Evolutionary conservation across 257 asterid species (phyloP), one percentile per base, ranked within the genome.

Genomic region (Thymus quinquecostatus): DNA sequence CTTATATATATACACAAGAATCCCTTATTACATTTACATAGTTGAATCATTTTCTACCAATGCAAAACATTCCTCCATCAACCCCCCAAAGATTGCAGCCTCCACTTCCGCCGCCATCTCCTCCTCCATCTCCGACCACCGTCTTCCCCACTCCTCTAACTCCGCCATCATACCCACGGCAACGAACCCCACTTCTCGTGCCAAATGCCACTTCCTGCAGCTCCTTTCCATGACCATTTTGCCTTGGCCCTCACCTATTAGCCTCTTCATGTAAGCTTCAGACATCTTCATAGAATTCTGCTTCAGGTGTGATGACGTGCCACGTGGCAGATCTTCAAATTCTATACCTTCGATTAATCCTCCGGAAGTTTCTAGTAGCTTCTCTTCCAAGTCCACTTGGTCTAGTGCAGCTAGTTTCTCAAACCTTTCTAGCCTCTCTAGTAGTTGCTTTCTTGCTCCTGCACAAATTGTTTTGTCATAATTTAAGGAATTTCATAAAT

Each of bases 361-460:
- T 55, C 78, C 86, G 6, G 85, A 78, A 57, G 60, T 80, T 74
- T 86, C 94, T 41, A 78, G 69, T 79, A 87, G 73, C 68, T 77
- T 82, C 63, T 75, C 78, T 80, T 87, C 92, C 0, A 87, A 89
- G 57, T 93, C 95, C 32, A 89, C 50, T 2, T 92, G 96, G 68
- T 87, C 90, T 53, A 86, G 66, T 76, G 85, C 96, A 2, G 92
- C 96, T 2, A 89, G 87, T 72, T 79, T 82, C 74, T 89, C 96
- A 32, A 91, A 93, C 34, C 97, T 82, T 21, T 87, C 76, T 11
- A 90, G 96, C 84, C 89, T 86, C 70, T 67, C 27, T 44, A 87
- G 21, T 2, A 93, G 94, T 72, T 87, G 85, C 66, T 86, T 86
- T 56, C 82, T 86, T 6, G 90, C 95, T 82, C 88, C 98, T 91